phyloP scores from a whole-genome alignment of 2,329 filamentous ascomycete genomes.

The Aspergillus tamarii region DNA sequence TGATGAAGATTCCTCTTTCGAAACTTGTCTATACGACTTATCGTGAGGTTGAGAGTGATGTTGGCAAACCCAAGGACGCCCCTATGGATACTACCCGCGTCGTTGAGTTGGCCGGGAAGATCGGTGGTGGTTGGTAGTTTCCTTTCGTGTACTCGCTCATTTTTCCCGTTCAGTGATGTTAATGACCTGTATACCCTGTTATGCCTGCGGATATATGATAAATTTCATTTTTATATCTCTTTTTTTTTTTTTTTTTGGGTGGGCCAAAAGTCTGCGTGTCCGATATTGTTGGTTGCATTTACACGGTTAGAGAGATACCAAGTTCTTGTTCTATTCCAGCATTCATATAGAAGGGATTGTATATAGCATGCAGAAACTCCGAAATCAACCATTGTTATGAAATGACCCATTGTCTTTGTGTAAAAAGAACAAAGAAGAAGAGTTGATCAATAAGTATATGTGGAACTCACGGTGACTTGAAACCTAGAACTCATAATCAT shows the following conservation, averaged over 20 bases:
- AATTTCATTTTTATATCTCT: not conserved
- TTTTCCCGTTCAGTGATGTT: slow-evolving; percentile 3
- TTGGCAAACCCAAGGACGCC: slow-evolving; percentile 70
- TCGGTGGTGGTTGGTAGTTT: slow-evolving; percentile 86
- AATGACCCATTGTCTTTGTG: not conserved
- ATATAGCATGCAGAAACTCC: not conserved
- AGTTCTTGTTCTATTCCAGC: slow-evolving; percentile 2
- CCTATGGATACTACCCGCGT: slow-evolving; percentile 76
- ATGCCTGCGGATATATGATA: slow-evolving; percentile 7
- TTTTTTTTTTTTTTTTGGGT: not conserved
- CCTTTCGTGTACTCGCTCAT: not conserved
- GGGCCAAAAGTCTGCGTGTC: not conserved
- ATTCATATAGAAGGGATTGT: not conserved
- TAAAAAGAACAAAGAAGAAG: not conserved
- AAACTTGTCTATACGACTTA: slow-evolving; percentile 84
- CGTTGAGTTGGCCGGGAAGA: slow-evolving; percentile 84
- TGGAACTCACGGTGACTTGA: not conserved
- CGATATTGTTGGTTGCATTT: slow-evolving; percentile 11
- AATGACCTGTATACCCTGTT: slow-evolving; percentile 25
- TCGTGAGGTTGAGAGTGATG: slow-evolving; percentile 90
- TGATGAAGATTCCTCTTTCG: slow-evolving; percentile 71
- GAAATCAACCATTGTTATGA: not conserved
- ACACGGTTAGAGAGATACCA: slow-evolving; percentile 22
- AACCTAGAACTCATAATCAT: not conserved
- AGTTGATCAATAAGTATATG: not conserved